Base-by-base conservation (phyloP, 2,329 filamentous ascomycete genomes). In the Fusarium anthophilum region DNA sequence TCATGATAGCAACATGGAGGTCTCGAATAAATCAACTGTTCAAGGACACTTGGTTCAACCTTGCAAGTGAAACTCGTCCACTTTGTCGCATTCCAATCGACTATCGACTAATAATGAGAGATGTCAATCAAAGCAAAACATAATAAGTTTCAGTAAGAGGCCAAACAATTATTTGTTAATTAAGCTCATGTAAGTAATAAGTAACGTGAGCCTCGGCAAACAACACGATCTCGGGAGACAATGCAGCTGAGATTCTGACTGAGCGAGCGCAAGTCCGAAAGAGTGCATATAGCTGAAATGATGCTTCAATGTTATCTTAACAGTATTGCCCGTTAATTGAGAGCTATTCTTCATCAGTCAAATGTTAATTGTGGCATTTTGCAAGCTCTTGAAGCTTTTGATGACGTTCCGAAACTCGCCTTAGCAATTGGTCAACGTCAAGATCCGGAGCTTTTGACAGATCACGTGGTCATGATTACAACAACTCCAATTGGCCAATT, bases 401-500 rank as follows among this genome's bases (percentile, higher is more conserved):
- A 69, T 67, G 63, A 74, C 53, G 58, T 65, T 63, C 71, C 54
- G 55, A 64, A 37, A 50, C 59, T 74, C 56, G 63, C 72, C 72
- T 73, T 51, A 58, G 43, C 63, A 64, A 74, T 63, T 61, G 69
- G 48, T 37, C 26, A 70, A 66, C 43, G 60, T 73, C 43, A 63
- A 70, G 45, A 69, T 44, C 57, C 45, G 57, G 57, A 75, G 69
- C 69, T 63, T 75, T 51, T 55, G 44, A 30, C 17, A 67, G 61
- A 68, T 83, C 82, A 83, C 82, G 81, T 83, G 82, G 70, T 62
- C 18, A 7, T 38, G 63, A 79, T 69, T 70, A 68, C 41, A 54
- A 39, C 43, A 14, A 5, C 41, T 58, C 22, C 76, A 72, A 83
- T 83, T 83, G 82, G 82, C 53, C 82, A 83, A 83, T 83, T 79